These are phyloP conservation scores for Xerophyta viscosa DNA, from an alignment of 106 monocot species.

Conservation along the genomic window DNA sequence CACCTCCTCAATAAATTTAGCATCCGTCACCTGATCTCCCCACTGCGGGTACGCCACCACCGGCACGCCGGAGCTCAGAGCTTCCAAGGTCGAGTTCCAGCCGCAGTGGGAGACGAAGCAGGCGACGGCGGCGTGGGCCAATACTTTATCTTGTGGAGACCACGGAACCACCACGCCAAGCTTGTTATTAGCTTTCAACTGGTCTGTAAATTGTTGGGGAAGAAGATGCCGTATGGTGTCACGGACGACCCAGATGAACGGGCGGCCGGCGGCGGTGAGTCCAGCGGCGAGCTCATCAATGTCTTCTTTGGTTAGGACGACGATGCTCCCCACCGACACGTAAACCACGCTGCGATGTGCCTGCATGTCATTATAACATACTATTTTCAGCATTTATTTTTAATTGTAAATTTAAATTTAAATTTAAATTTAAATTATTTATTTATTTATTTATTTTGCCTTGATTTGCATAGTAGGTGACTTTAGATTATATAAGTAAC, in stretches of 20 bases:
- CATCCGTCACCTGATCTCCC: conserved; percentile 54
- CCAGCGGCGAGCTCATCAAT: conserved; percentile 55
- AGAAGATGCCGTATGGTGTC: conserved; percentile 17
- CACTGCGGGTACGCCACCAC: conserved; percentile 51
- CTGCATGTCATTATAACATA: no score
- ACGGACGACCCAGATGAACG: conserved; percentile 74
- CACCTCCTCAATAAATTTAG: conserved; percentile 54
- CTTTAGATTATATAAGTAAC: no score
- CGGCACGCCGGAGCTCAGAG: conserved; percentile 46
- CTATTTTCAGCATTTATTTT: no score
- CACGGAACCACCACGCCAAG: conserved; percentile 46
- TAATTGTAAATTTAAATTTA: no score
- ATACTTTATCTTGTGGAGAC: conserved; percentile 57
- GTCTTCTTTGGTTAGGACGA: conserved; percentile 31
- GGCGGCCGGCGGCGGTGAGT: conserved; percentile 20
- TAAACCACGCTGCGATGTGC: conserved; percentile 42
- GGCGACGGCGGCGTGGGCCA: conserved; percentile 28
- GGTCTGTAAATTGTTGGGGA: conserved; percentile 48
- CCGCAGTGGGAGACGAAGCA: conserved; percentile 74
- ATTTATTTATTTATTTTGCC: no score
- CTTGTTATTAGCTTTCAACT: conserved; percentile 1
- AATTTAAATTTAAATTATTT: no score
- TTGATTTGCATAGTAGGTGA: no score
- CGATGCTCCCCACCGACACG: conserved; percentile 64
- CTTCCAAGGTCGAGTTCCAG: conserved; percentile 72